Conservation (phyloP, 2,329 filamentous ascomycete species). For the Colletotrichum lindemuthianum region DNA sequence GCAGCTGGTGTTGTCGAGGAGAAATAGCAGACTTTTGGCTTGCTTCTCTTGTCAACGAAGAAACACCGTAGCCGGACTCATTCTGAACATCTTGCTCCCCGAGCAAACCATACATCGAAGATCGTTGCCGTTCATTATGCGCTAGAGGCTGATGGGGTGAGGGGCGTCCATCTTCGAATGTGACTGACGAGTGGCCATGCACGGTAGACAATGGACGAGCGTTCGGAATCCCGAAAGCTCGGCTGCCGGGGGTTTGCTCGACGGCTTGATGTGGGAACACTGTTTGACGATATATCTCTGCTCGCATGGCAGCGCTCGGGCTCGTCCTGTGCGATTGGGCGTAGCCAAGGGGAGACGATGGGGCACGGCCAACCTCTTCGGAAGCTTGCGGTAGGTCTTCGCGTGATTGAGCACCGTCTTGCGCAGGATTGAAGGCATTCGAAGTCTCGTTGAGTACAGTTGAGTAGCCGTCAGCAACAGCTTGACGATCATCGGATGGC, state of each 20-base stretch:
- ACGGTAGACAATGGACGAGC: constrained; percentile 28
- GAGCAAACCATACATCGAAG: constrained; percentile 65
- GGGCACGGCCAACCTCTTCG: constrained; percentile 39
- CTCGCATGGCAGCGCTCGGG: constrained; percentile 26
- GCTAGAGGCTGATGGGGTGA: constrained; percentile 59
- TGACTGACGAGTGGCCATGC: constrained; percentile 39
- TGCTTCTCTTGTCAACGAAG: constrained; percentile 71
- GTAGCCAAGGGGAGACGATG: constrained; percentile 39
- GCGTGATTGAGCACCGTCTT: constrained; percentile 9
- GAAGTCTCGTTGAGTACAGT: constrained; percentile 5
- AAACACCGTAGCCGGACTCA: constrained; percentile 65
- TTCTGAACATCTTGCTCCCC: constrained; percentile 72
- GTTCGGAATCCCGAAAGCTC: constrained; percentile 8
- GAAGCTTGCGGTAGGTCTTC: neutral
- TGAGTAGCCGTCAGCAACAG: constrained; percentile 6
- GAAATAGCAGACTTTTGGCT: constrained; percentile 76
- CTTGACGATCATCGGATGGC: constrained; percentile 34
- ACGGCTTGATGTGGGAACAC: constrained; percentile 18
- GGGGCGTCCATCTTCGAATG: constrained; percentile 40
- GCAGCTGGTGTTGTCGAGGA: constrained; percentile 61
- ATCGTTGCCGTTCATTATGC: constrained; percentile 67
- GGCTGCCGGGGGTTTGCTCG: constrained; percentile 18
- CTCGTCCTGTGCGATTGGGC: constrained; percentile 28
- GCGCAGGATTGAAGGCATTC: constrained; percentile 11
- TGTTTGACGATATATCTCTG: constrained; percentile 30